Conservation (phyloP, 768 basidiomycete genomes). For the Amanita polypyramis region DNA sequence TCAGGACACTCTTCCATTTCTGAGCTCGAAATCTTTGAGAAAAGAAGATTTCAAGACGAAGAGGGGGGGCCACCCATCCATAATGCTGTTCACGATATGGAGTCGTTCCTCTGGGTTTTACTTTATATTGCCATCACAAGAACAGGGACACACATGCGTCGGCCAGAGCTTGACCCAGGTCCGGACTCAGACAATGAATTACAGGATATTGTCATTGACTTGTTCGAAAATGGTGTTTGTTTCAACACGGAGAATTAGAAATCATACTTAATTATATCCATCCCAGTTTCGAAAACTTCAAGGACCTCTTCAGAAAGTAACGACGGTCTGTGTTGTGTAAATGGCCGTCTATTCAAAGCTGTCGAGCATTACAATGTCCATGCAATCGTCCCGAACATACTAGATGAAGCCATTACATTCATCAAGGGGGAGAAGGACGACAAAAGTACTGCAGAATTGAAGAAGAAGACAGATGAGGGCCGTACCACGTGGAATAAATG, state of each 20-base stretch:
- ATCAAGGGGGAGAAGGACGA: no score
- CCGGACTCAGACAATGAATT: background rate
- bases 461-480: no score
- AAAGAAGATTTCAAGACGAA: no score
- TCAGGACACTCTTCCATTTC: no score
- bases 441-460: no score
- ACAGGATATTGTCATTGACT: no score
- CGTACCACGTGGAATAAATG: no score
- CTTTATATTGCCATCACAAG: conserved; percentile 9
- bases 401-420: background rate
- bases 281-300: background rate
- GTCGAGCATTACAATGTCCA: background rate
- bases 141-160: background rate
- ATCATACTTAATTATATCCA: background rate
- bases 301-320: background rate
- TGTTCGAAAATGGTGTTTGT: background rate
- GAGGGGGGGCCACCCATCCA: conserved; percentile 1
- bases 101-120: conserved; percentile 15
- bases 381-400: background rate
- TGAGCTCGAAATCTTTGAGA: no score
- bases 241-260: background rate
- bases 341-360: background rate
- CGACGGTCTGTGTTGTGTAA: background rate
- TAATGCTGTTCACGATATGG: conserved; percentile 12
- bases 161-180: background rate